Percentiles rank a stretch among this genome's conserved stretches.
Evolutionary conservation across 352 stramenopile species (phyloP).

Genomic region (Globisporangium recalcitrans): DNA sequence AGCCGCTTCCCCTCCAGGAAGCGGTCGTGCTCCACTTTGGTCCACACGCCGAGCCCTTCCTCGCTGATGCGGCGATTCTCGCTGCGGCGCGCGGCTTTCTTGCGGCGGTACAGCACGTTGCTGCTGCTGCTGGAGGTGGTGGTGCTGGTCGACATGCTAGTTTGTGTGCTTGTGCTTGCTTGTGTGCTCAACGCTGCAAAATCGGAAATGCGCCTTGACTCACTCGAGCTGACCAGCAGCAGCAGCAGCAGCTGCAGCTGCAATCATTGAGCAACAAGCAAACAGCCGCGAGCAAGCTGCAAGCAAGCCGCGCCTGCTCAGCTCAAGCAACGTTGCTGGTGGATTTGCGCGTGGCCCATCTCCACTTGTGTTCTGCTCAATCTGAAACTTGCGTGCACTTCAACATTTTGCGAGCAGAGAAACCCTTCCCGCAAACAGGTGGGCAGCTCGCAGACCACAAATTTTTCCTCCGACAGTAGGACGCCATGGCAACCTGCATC

Average conservation of each 20-base stretch:
- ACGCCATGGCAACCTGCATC: conserved; percentile 5
- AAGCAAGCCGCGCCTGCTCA: neutral
- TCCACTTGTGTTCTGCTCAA: neutral
- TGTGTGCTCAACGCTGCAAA: conserved; percentile 23
- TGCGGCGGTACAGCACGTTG: conserved; percentile 5
- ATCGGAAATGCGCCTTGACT: conserved; percentile 6
- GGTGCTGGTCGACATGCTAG: neutral
- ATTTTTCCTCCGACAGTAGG: conserved; percentile 12
- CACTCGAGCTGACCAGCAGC: neutral
- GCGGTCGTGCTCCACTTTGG: conserved; percentile 30
- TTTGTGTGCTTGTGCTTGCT: conserved; percentile 6
- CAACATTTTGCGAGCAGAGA: conserved; percentile 3
- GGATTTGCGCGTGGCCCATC: neutral
- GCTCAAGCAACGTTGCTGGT: neutral
- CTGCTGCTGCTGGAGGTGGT: neutral
- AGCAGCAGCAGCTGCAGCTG: too few relatives aligned
- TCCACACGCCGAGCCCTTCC: conserved; percentile 39
- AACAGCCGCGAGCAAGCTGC: too few relatives aligned
- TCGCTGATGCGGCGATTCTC: conserved; percentile 24
- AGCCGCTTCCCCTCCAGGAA: conserved; percentile 43
- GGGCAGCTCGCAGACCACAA: conserved; percentile 8
- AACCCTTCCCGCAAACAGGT: neutral
- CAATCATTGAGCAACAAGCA: neutral
- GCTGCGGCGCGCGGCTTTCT: conserved; percentile 16
- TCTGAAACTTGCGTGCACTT: conserved; percentile 3